phyloP scores from a whole-genome alignment of 345 rosid species.

The Eucalyptus cladocalyx region DNA sequence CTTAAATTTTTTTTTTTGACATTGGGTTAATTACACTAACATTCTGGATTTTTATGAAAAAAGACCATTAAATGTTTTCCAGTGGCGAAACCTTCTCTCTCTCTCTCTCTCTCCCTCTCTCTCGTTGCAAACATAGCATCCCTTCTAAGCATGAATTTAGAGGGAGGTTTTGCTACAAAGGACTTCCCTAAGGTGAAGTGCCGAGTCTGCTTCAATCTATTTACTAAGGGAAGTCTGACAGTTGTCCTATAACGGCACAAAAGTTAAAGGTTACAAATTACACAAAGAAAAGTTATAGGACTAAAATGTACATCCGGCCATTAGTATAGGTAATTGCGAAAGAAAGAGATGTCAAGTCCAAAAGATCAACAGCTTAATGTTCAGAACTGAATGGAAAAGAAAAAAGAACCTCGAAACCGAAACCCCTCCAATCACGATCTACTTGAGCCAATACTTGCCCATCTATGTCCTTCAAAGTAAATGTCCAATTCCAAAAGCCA shows the following conservation, averaged over 20 bases:
- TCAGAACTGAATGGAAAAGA: background rate
- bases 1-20: background rate
- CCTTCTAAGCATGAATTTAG: background rate
- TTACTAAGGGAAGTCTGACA: background rate
- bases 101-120: background rate
- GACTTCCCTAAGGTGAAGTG: background rate
- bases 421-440: slow-evolving; percentile 97
- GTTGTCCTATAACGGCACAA: background rate
- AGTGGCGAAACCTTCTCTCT: background rate
- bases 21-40: background rate
- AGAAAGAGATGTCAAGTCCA: background rate
- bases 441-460: slow-evolving; percentile 74
- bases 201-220: background rate
- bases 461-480: slow-evolving; percentile 73
- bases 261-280: background rate
- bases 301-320: background rate
- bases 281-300: background rate
- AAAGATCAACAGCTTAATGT: background rate
- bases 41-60: background rate
- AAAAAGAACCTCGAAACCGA: slow-evolving; percentile 78
- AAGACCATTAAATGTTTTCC: background rate
- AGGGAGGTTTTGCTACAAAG: background rate
- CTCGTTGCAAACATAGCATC: background rate
- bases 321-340: background rate
- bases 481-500: slow-evolving; percentile 98